phyloP scores from a whole-genome alignment of 352 stramenopile genomes.

The Plasmopara muralis region DNA sequence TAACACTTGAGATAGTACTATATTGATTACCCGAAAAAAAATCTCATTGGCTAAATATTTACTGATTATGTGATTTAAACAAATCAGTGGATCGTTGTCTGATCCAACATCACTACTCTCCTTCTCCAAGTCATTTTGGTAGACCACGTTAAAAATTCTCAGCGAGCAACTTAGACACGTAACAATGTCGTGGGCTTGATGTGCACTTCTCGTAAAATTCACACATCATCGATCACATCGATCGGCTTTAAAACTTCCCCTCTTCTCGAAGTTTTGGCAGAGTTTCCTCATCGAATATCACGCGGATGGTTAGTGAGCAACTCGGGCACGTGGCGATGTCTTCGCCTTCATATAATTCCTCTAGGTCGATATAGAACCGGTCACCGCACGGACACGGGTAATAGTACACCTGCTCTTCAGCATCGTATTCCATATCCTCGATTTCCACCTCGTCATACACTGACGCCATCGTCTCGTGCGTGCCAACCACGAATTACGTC shows the following conservation, averaged over 20 bases:
- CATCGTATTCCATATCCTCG: constrained; percentile 96
- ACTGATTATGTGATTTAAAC: too few species aligned
- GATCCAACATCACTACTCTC: too few species aligned
- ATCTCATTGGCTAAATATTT: too few species aligned
- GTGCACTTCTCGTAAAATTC: too few species aligned
- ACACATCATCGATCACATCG: too few species aligned
- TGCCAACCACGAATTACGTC: constrained; percentile 3
- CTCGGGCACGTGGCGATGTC: constrained; percentile 95
- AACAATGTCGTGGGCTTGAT: too few species aligned
- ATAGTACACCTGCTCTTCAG: constrained; percentile 90
- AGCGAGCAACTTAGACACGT: too few species aligned
- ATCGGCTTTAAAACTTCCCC: constrained; percentile 12
- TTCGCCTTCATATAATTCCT: constrained; percentile 91
- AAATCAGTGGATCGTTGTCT: too few species aligned
- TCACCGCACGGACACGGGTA: constrained; percentile 98
- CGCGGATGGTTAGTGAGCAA: constrained; percentile 93
- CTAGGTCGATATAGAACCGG: constrained; percentile 82
- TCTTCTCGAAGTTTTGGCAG: constrained; percentile 69
- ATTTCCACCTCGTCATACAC: constrained; percentile 99
- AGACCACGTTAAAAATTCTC: too few species aligned
- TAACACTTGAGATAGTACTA: too few species aligned
- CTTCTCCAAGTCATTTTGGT: too few species aligned
- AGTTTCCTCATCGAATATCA: constrained; percentile 93
- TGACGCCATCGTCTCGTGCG: constrained; percentile 43
- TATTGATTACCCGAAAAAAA: too few species aligned